These are phyloP conservation scores for Cyclotella cryptica DNA, from an alignment of 108 stramenopile genomes.

Conservation along the genomic window DNA sequence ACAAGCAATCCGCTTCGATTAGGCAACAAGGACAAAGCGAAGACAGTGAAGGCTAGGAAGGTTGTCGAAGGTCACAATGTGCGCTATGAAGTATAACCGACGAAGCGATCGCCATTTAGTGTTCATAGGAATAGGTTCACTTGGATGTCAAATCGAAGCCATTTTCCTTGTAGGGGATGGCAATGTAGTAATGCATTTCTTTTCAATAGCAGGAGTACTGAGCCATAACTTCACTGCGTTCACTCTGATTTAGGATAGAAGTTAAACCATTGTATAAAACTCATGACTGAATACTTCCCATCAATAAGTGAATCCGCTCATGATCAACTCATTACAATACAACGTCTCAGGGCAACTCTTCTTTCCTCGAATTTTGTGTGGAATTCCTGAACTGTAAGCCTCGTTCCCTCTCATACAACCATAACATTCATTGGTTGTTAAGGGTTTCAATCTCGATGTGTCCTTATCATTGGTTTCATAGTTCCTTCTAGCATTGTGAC, in stretches of 20 bases:
- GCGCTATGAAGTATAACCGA: no score
- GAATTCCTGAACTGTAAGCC: not conserved
- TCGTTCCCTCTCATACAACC: constrained; percentile 5
- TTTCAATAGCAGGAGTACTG: no score
- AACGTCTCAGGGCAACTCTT: constrained; percentile 16
- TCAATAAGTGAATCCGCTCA: constrained; percentile 13
- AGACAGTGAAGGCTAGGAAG: no score
- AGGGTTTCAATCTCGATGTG: not conserved
- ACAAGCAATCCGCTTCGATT: no score
- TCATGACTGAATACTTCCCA: not conserved
- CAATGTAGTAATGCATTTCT: no score
- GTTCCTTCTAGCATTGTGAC: not conserved
- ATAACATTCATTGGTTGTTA: constrained; percentile 6
- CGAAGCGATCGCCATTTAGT: no score
- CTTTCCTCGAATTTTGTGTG: constrained; percentile 19
- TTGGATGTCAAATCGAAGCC: no score
- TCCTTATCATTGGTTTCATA: not conserved
- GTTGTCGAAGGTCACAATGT: no score
- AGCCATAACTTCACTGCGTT: not conserved
- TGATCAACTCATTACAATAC: constrained; percentile 19
- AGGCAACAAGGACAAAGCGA: no score
- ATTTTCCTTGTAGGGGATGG: no score
- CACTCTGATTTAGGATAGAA: not conserved
- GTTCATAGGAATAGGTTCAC: no score
- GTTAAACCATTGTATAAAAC: not conserved